Base-by-base conservation (phyloP, 345 rosid genomes). In the Mangifera indica region DNA sequence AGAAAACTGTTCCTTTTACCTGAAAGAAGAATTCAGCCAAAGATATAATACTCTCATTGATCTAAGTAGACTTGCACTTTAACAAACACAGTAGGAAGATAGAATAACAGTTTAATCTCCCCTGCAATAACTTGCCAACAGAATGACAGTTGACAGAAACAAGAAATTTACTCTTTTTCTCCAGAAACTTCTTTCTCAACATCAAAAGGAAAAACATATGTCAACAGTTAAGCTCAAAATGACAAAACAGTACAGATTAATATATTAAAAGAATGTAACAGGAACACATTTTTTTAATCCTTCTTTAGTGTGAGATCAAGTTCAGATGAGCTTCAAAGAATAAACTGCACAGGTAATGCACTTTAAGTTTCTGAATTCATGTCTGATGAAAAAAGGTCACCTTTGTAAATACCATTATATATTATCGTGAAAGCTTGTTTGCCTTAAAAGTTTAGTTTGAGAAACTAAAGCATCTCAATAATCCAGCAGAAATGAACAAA, bases 1-100 rank as follows among this genome's bases (percentile, higher is more conserved):
- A 54, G 73, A 90, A 89, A 69, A 94, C 93, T 11, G 92, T 90
- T 66, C 98, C 98, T 80, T 85, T 90, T 0, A 92, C 97, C 98
- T 94, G 77, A 78, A 76, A 49, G 29, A 51, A 29, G 29, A 22
- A 60, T 24, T 44, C 13, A 52, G 18, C 67, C 69, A 58, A 24
- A 60, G 56, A 57, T 37, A 60, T 51, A 13, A 17, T n/a, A 52
- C 17, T 54, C 58, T 7, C 37, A 29, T 21, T 10, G 1, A 63
- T 10, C 21, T 18, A 49, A n/a, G n/a, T 18, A 66, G 58, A 29
- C 21, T 22, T 22, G 32, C 46, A 24, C 18, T 24, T 34, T 46
- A 45, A 45, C 37, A 65, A 45, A 65, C 24, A 32, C 54, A 45
- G 24, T 46, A 45, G 18, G 21, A 63, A n/a, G 5, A 48, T 52